These are phyloP conservation scores for Penicillium verrucosum DNA, from an alignment of 2,329 filamentous ascomycete genomes.

Conservation along the genomic window DNA sequence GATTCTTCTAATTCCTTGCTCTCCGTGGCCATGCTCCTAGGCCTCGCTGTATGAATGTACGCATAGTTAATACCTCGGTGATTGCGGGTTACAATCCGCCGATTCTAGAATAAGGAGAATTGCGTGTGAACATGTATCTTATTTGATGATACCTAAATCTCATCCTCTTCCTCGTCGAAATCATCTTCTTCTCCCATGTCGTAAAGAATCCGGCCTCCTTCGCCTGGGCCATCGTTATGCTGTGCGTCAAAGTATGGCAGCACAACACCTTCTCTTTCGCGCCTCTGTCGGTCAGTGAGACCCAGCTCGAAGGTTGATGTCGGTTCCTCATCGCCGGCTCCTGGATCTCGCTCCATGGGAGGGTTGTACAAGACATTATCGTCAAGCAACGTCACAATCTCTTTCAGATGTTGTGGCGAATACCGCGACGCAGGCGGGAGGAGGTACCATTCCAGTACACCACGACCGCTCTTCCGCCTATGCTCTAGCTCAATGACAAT, in stretches of 20 bases:
- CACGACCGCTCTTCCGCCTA: constrained; percentile 74
- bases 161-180: constrained; percentile 94
- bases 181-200: constrained; percentile 97
- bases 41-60: constrained; percentile 34
- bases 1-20: constrained; percentile 67
- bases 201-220: constrained; percentile 90
- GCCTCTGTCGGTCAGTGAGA: constrained; percentile 84
- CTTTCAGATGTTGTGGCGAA: constrained; percentile 48
- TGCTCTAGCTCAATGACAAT: constrained; percentile 83
- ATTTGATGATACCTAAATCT: constrained; percentile 56
- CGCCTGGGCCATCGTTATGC: constrained; percentile 65
- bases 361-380: constrained; percentile 70
- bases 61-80: constrained; percentile 36
- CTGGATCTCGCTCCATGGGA: constrained; percentile 41
- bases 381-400: constrained; percentile 62
- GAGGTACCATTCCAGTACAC: constrained; percentile 68
- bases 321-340: constrained; percentile 53
- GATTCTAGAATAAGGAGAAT: constrained; percentile 12
- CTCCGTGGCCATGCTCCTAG: constrained; percentile 7
- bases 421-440: constrained; percentile 48
- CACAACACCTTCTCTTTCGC: constrained; percentile 82
- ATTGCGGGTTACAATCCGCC: constrained; percentile 33
- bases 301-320: constrained; percentile 81
- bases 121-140: constrained; percentile 1
- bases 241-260: constrained; percentile 97